Percentiles rank a stretch among this genome's conserved stretches.
These are phyloP conservation scores for Cyclotella sp. DNA, from an alignment of 108 stramenopile genomes.

Conservation along the genomic window DNA sequence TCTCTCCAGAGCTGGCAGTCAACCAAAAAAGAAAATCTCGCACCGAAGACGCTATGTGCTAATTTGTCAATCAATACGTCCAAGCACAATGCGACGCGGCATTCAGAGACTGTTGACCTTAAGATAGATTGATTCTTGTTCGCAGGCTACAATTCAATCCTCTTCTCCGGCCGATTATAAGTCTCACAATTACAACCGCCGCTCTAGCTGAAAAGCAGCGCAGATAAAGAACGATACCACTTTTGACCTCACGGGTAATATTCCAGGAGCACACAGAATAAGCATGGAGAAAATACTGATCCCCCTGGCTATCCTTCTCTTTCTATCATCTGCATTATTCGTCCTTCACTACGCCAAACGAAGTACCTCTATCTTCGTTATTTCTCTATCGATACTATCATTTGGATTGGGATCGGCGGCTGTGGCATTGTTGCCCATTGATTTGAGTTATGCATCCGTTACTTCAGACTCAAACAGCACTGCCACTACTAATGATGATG, in stretches of 20 bases:
- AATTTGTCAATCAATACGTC: too few species aligned
- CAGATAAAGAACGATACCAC: too few species aligned
- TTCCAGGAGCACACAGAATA: not conserved
- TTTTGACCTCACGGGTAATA: not conserved
- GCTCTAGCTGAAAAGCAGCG: too few species aligned
- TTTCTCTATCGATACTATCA: conserved; percentile 35
- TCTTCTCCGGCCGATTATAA: too few species aligned
- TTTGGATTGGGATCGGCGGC: conserved; percentile 54
- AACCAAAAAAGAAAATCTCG: too few species aligned
- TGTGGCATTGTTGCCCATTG: conserved; percentile 58
- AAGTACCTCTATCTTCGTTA: conserved; percentile 35
- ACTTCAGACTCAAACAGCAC: not conserved
- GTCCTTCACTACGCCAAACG: conserved; percentile 58
- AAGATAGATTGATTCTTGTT: too few species aligned
- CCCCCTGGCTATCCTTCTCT: conserved; percentile 41
- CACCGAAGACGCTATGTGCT: too few species aligned
- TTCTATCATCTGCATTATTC: conserved; percentile 46
- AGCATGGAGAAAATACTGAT: conserved; percentile 24
- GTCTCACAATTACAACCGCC: too few species aligned
- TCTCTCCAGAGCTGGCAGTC: too few species aligned
- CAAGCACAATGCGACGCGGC: too few species aligned
- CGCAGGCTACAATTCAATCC: too few species aligned
- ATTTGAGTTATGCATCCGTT: conserved; percentile 52
- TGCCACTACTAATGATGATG: not conserved
- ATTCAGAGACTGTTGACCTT: too few species aligned